Evolutionary conservation across 1,139 yeast genomes (phyloP), one percentile per base, ranked within the genome.

Genomic region (Trichomonascaceae sp.): DNA sequence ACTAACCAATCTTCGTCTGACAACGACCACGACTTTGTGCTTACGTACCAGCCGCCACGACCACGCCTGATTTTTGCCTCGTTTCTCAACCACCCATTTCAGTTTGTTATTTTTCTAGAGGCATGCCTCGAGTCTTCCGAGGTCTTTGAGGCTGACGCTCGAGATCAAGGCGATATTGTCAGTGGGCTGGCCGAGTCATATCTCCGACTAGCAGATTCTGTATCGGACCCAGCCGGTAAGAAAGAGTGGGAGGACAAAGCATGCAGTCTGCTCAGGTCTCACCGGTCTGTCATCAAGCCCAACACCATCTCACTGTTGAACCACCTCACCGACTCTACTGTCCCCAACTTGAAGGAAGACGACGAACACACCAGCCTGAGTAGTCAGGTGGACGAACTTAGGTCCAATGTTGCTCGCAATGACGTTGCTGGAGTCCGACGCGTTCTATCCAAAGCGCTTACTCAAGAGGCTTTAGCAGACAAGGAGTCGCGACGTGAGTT

Each of bases 51-150:
- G 37, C 96, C 97, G 1, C 98, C 99, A 2, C 69, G 76, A 36
- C 97, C 98, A 3, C 69, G 87, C 35, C 64, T 89, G 28, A 81
- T 89, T 2, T 92, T 85, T 51, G 75, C 93, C 1, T 74, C 93
- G 2, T 92, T 89, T 53, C 73, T 81, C 13, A 73, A 77, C 47
- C 84, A 80, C 50, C 85, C 93, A 0, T 71, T 76, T 48, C 92
- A 87, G 48, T 87, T 89, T 65, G 93, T 87, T 14, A 80, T 82
- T n/a, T 87, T 92, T 45, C 58, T 89, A 37, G 98, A 89, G 51
- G 96, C 97, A 0, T 84, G 96, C 48, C 60, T 85, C 13, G 84
- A 78, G 45, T 69, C 81, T 5, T 81, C 81, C 51, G 87, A 79
- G 39, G 69, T 66, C 40, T 80, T 74, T 49, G 89, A 79, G 40